Evolutionary conservation across 441 rosid species (phyloP).

Genomic region (Biscutella laevigata): DNA sequence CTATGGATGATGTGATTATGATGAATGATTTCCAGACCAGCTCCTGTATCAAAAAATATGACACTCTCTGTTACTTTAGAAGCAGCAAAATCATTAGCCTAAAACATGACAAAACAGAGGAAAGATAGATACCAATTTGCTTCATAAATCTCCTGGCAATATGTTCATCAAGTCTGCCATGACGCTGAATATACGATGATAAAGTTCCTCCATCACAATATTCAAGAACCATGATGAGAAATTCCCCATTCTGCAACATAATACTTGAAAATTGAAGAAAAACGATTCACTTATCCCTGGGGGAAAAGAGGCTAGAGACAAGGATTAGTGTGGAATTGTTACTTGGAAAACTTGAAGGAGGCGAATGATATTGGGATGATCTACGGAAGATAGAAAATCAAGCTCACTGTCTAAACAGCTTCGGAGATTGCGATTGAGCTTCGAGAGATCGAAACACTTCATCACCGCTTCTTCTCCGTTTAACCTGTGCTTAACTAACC

Average conservation of each 20-base stretch:
- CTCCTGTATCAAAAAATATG: constrained; percentile 31
- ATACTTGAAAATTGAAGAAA: background rate
- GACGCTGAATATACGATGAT: constrained; percentile 34
- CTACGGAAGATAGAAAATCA: constrained; percentile 42
- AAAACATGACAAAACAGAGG: no score
- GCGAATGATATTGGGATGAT: constrained; percentile 53
- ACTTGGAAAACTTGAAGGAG: constrained; percentile 39
- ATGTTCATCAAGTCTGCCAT: constrained; percentile 45
- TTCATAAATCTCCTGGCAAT: constrained; percentile 44
- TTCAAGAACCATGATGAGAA: constrained; percentile 40
- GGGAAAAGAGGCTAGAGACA: background rate
- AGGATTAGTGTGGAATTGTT: background rate
- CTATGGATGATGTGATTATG: constrained; percentile 46
- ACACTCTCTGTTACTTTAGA: background rate
- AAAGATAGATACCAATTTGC: constrained; percentile 46
- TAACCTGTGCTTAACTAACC: constrained; percentile 37
- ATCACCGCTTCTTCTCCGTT: constrained; percentile 44
- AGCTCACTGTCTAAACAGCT: constrained; percentile 43
- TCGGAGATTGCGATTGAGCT: constrained; percentile 38
- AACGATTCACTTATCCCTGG: background rate
- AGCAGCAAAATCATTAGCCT: background rate
- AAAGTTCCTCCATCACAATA: constrained; percentile 50
- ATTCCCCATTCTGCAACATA: constrained; percentile 30
- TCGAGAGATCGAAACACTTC: constrained; percentile 49
- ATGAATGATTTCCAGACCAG: constrained; percentile 49